Conservation (phyloP, 73 alveolate species). For the Paramecium bursaria region DNA sequence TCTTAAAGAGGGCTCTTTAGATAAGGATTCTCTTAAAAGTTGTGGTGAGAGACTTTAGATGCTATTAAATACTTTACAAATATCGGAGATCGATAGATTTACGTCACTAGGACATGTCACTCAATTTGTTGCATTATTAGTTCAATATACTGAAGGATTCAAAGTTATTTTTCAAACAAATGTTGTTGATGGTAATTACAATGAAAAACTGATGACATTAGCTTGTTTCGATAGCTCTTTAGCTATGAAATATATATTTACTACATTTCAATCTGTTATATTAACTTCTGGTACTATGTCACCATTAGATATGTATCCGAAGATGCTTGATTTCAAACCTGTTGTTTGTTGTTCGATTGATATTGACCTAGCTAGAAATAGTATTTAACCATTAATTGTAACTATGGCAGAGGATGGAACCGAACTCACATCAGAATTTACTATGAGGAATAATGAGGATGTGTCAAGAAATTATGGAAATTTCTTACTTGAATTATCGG, state of each 20-base stretch:
- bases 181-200: constrained; percentile 77
- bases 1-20: constrained; percentile 35
- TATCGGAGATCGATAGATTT: constrained; percentile 77
- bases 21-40: constrained; percentile 22
- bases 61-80: constrained; percentile 79
- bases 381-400: constrained; percentile 83
- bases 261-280: constrained; percentile 76
- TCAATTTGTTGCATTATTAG: constrained; percentile 78
- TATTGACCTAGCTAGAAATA: constrained; percentile 83
- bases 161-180: constrained; percentile 81
- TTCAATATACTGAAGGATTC: constrained; percentile 80
- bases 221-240: constrained; percentile 85
- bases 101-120: constrained; percentile 74
- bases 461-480: constrained; percentile 88
- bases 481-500: constrained; percentile 80
- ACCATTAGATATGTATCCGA: constrained; percentile 86
- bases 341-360: constrained; percentile 77
- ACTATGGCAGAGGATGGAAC: constrained; percentile 82
- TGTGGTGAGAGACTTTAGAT: constrained; percentile 76
- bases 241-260: constrained; percentile 80
- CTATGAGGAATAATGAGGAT: constrained; percentile 82
- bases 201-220: constrained; percentile 81
- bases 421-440: constrained; percentile 77
- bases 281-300: constrained; percentile 87
- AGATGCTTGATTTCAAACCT: constrained; percentile 81